phyloP scores from a whole-genome alignment of 805 yeast genomes.

The Candida odintsovae region DNA sequence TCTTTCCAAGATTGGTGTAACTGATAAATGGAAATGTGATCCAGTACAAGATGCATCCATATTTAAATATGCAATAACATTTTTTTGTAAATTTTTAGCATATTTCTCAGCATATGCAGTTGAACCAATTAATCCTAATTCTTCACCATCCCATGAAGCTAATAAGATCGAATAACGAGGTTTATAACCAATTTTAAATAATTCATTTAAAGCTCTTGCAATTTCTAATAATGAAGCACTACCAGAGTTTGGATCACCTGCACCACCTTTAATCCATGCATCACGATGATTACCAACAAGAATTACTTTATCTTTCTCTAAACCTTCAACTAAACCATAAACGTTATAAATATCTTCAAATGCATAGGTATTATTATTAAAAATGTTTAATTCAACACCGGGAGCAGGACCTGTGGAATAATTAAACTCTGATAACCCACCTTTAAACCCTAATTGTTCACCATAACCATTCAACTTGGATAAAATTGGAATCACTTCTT shows the following conservation, averaged over 20 bases:
- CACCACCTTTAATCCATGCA: conserved; percentile 77
- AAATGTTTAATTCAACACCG: conserved; percentile 43
- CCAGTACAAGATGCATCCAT: conserved; percentile 53
- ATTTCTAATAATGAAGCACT: conserved; percentile 60
- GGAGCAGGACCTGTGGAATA: conserved; percentile 49
- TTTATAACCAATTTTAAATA: conserved; percentile 53
- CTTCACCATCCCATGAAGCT: conserved; percentile 85
- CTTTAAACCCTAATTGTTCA: conserved; percentile 40
- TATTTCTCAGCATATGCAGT: conserved; percentile 73
- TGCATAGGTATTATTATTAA: conserved; percentile 55
- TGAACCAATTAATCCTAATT: conserved; percentile 67
- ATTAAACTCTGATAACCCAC: conserved; percentile 35
- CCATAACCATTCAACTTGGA: conserved; percentile 56
- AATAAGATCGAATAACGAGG: conserved; percentile 60
- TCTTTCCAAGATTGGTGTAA: conserved; percentile 57
- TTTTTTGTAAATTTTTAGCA: conserved; percentile 37
- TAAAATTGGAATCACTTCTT: conserved; percentile 60
- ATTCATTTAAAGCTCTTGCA: conserved; percentile 50
- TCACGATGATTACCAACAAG: conserved; percentile 75
- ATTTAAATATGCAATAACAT: conserved; percentile 64
- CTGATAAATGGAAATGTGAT: conserved; percentile 35
- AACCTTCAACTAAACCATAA: conserved; percentile 55
- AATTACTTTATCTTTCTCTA: conserved; percentile 45
- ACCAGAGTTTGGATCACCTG: conserved; percentile 76
- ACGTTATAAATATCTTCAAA: conserved; percentile 59